phyloP scores from a whole-genome alignment of 192 early-diverging fungal genomes.

The Backusella luteola region DNA sequence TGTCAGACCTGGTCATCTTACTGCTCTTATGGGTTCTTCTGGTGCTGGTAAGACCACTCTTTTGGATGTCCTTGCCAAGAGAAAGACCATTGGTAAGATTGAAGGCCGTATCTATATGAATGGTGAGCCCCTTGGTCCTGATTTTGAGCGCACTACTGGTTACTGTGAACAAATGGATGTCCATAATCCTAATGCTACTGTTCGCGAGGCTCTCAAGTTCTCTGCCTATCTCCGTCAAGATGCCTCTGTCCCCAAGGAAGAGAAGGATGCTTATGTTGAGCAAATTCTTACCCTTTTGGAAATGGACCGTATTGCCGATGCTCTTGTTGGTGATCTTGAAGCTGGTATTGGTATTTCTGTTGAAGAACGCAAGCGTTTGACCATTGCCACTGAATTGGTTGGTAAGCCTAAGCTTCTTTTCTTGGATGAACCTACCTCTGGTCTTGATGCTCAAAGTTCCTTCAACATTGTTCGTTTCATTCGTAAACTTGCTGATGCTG shows the following conservation, averaged over 20 bases:
- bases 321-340: slow-evolving; percentile 49
- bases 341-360: slow-evolving; percentile 71
- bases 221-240: slow-evolving; percentile 75
- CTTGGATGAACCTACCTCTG: slow-evolving; percentile 71
- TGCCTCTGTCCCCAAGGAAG: slow-evolving; percentile 44
- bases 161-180: slow-evolving; percentile 94
- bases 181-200: slow-evolving; percentile 81
- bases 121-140: slow-evolving; percentile 41
- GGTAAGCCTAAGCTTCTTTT: slow-evolving; percentile 77
- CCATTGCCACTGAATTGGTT: slow-evolving; percentile 83
- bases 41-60: slow-evolving; percentile 90
- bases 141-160: slow-evolving; percentile 60
- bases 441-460: slow-evolving; percentile 79
- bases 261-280: slow-evolving; percentile 52
- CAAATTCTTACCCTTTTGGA: slow-evolving; percentile 53
- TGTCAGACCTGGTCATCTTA: slow-evolving; percentile 73
- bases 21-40: slow-evolving; percentile 90
- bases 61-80: slow-evolving; percentile 68
- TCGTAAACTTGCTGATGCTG: slow-evolving; percentile 62
- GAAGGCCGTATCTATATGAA: slow-evolving; percentile 63
- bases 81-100: slow-evolving; percentile 69
- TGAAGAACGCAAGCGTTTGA: slow-evolving; percentile 80
- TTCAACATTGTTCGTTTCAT: slow-evolving; percentile 75
- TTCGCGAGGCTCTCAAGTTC: slow-evolving; percentile 85
- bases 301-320: slow-evolving; percentile 59